Percentiles rank a stretch among this genome's conserved stretches.
Evolutionary conservation across 2,329 filamentous ascomycete genomes (phyloP).

Genomic region (Daldinia sp.): DNA sequence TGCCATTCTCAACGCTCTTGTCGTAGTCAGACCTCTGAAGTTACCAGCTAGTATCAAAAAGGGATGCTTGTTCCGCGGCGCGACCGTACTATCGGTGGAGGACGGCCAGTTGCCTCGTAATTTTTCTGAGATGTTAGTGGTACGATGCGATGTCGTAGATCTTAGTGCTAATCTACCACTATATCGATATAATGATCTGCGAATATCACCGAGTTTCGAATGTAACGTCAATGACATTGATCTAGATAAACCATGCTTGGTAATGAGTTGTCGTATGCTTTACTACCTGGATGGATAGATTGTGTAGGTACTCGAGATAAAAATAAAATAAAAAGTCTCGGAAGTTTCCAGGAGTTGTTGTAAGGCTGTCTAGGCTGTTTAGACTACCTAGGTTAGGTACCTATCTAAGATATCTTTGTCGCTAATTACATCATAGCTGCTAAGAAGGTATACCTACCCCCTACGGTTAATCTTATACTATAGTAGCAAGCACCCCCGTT

Average conservation of each 20-base stretch:
- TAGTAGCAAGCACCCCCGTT: conserved; percentile 8
- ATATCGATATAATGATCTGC: conserved; percentile 9
- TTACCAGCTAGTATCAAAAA: neutral
- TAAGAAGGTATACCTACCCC: neutral
- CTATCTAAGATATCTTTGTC: no score
- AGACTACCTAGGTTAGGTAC: no score
- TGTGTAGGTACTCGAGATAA: no score
- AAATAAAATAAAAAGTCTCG: no score
- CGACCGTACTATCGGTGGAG: neutral
- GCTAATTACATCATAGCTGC: conserved; percentile 39
- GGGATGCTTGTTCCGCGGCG: neutral
- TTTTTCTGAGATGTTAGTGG: neutral
- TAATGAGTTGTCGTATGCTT: conserved; percentile 15
- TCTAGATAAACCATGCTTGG: conserved; percentile 21
- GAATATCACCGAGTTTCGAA: conserved; percentile 11
- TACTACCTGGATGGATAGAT: neutral
- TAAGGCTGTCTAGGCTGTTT: conserved; percentile 14
- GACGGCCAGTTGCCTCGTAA: neutral
- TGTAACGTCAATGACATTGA: conserved; percentile 33
- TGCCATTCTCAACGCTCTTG: conserved; percentile 60
- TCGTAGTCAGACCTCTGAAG: conserved; percentile 36
- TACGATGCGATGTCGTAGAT: neutral
- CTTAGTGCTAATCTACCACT: neutral
- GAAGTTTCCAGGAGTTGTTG: no score
- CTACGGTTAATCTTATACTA: conserved; percentile 3